These are phyloP conservation scores for Eimeria necatrix DNA, from an alignment of 169 alveolate genomes.

Conservation along the genomic window DNA sequence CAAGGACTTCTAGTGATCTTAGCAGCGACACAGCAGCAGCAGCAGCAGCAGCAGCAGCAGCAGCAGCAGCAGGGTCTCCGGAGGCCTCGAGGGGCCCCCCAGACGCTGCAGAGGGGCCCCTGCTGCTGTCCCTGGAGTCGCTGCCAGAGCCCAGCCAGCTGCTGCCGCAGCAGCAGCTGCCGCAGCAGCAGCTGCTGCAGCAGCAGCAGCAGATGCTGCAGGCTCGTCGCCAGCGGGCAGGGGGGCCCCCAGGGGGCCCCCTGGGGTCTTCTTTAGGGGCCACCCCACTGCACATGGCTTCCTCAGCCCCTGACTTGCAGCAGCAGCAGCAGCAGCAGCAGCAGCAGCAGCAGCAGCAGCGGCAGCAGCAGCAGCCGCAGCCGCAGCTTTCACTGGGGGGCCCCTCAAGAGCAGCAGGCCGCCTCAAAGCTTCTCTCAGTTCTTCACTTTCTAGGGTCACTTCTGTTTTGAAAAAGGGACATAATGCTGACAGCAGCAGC, in stretches of 20 bases:
- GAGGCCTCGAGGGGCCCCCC: background rate
- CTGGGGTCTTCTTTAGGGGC: no score
- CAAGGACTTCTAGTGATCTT: background rate
- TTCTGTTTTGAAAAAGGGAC: background rate
- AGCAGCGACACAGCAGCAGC: conserved; percentile 58
- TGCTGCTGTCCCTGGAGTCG: conserved; percentile 4
- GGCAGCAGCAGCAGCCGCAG: background rate
- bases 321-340: conserved; percentile 11
- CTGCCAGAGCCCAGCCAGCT: conserved; percentile 11
- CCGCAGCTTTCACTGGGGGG: no score
- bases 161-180: conserved; percentile 23
- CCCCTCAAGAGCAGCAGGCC: no score
- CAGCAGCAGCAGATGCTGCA: background rate
- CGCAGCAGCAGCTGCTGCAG: conserved; percentile 27
- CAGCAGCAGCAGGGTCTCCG: conserved; percentile 45
- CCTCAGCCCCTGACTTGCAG: no score
- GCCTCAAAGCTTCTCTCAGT: no score
- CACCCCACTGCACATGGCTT: no score
- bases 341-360: background rate
- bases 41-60: conserved; percentile 17
- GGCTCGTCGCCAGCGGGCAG: no score
- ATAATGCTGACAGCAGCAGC: no score
- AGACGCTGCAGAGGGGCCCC: conserved; percentile 37
- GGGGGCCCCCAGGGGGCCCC: no score
- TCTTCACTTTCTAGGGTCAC: background rate